phyloP scores from a whole-genome alignment of 164 flowering plant genomes.

The Piper longum region DNA sequence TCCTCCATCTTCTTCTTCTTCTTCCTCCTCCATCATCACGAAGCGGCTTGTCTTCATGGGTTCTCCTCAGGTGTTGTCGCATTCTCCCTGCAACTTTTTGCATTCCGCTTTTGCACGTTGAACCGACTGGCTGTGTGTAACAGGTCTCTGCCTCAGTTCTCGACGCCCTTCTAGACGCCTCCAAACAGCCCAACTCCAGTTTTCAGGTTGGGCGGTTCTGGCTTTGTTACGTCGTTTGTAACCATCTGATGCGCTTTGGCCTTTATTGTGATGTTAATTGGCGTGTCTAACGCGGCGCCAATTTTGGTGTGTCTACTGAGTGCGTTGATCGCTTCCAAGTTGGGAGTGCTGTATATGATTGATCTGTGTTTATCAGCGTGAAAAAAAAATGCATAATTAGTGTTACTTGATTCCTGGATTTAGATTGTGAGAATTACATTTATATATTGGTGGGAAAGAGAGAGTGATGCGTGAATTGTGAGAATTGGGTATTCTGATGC shows the following conservation, averaged over 20 bases:
- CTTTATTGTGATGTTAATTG: too few relatives aligned
- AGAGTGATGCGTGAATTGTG: background rate
- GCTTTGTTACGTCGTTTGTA: too few relatives aligned
- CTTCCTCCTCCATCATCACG: slow-evolving; percentile 22
- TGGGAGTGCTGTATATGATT: too few relatives aligned
- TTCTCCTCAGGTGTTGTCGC: slow-evolving; percentile 54
- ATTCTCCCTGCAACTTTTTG: background rate
- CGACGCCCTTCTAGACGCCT: slow-evolving; percentile 63
- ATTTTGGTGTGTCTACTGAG: too few relatives aligned
- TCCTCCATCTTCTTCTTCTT: slow-evolving; percentile 13
- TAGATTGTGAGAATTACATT: too few relatives aligned
- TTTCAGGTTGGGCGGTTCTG: slow-evolving; percentile 43
- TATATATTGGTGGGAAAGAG: too few relatives aligned
- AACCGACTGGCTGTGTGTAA: background rate
- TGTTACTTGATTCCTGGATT: too few relatives aligned
- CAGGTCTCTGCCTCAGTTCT: slow-evolving; percentile 76
- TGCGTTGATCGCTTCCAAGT: too few relatives aligned
- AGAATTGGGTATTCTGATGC: background rate
- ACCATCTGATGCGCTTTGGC: too few relatives aligned
- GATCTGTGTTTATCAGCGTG: too few relatives aligned
- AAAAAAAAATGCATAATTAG: too few relatives aligned
- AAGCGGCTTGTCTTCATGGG: slow-evolving; percentile 83
- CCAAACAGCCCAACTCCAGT: slow-evolving; percentile 46
- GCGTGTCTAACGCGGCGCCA: too few relatives aligned
- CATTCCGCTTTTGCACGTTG: background rate